Base-by-base conservation (phyloP, 495 filamentous ascomycete genomes). In the Lindgomyces ingoldianus region DNA sequence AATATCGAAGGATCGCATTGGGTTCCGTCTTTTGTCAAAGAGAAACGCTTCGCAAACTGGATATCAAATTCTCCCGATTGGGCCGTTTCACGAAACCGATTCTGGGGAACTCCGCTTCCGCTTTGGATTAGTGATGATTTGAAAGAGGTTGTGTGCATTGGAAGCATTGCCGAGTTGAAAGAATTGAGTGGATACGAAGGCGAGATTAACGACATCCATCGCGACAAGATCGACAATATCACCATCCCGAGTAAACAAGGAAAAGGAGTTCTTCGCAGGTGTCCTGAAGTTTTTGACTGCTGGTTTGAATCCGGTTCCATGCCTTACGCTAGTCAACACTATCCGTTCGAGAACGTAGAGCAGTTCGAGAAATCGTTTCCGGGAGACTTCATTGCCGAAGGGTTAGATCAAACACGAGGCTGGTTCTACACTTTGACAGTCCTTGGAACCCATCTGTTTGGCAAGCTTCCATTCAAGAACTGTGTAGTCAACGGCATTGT, bases 401-500 rank as follows among this genome's bases (percentile, higher is more conserved):
- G 94, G 57, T 79, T 98, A 29, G 94, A 96, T 74, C 91, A 96
- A 75, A 95, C 93, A 1, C 84, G 95, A 72, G 94, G 94, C 41
- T 98, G 94, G 94, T 98, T 98, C 79, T 98, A 98, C 73, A 97
- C 94, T 0, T 74, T 98, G 53, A 83, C 89, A 21, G 91, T 98
- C 16, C 82, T 98, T 33, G 94, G 93, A 48, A 94, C 89, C 4
- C 91, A 96, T 70, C 84, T 98, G 16, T 97, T 95, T 69, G 91
- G 90, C 19, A 83, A 85, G 18, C 85, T 93, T 0, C 95, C 94
- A 0, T 98, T 96, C 83, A 88, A 93, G 78, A 97, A 98, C 74
- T 96, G 92, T 70, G 90, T 98, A 12, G 95, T 98, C 46, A 98
- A 96, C 71, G 94, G 94, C 11, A 95, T 98, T 57, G 94, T 98